Conservation (phyloP, 73 alveolate species). For the Breviolum minutum region DNA sequence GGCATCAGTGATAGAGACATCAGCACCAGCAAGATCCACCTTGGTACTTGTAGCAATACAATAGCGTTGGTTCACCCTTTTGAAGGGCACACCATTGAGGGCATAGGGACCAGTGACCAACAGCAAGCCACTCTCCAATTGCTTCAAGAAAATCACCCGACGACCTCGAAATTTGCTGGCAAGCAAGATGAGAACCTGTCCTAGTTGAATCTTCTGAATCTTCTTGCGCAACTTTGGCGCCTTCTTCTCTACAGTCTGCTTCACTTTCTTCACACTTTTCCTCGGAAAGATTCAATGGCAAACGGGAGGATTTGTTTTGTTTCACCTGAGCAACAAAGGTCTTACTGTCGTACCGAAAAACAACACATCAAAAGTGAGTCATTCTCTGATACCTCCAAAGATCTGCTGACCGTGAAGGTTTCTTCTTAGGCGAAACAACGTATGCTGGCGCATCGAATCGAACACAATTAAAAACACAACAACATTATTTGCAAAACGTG, state of each 20-base stretch:
- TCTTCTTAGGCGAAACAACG: no score
- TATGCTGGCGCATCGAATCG: no score
- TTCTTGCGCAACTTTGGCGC: constrained; percentile 87
- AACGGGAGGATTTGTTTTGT: no score
- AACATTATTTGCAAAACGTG: no score
- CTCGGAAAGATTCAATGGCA: background rate
- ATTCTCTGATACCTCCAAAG: no score
- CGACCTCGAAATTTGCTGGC: constrained; percentile 96
- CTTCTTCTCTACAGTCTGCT: constrained; percentile 64
- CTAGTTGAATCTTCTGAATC: constrained; percentile 79
- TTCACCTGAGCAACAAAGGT: no score
- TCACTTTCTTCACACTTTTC: constrained; percentile 44
- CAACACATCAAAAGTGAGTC: no score
- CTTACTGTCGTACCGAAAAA: no score
- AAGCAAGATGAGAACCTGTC: constrained; percentile 94
- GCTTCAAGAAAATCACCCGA: constrained; percentile 95
- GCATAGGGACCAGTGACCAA: constrained; percentile 96
- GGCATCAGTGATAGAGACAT: constrained; percentile 88
- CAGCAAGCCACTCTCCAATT: constrained; percentile 95
- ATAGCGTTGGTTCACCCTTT: constrained; percentile 96
- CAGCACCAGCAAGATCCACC: constrained; percentile 95
- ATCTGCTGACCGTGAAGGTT: no score
- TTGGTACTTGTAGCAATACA: constrained; percentile 96
- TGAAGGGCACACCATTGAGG: constrained; percentile 96
- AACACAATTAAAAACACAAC: no score